Base-by-base conservation (phyloP, 352 stramenopile genomes). In the Pythium biforme region DNA sequence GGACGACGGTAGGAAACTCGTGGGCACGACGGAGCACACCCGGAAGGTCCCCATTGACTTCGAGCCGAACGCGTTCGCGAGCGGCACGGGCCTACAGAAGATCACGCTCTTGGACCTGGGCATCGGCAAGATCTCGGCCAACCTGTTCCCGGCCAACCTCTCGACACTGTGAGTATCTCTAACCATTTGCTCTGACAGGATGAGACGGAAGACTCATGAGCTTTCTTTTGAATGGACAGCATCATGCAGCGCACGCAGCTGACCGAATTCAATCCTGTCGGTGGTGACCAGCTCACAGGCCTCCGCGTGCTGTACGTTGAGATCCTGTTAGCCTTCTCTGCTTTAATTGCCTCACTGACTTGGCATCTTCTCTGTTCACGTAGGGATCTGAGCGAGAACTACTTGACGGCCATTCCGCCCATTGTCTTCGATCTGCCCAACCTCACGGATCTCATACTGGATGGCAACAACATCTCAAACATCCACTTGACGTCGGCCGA, bases 311-410 rank as follows among this genome's bases (percentile, higher is more conserved):
- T 92, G 83, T 92, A 75, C 62, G 80, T 84, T 26, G 19, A 43
- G 10, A 22, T 23, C 8, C 22, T 20, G 29, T 27, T 23, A 2
- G 11, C 20, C 5, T 11, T 47, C 40, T 25, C 8, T 23, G 5
- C 5, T 23, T 6, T 26, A 47, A n/a, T 26, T 25, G 6, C 7
- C 37, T 43, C 5, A 47, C 40, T 45, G 19, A 45, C 39, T 19
- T 6, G 4, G 19, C 20, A 47, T 26, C 14, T 47, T 8, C 22
- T 52, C 59, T 3, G 47, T 39, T 48, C 26, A 10, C 52, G 46
- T 54, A 92, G 83, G 62, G 81, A 92, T 55, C 61, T 92, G 54
- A 70, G 74, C 43, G 71, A 89, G 62, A 92, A 92, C 37, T 33
- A 69, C 25, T 57, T 92, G 17, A 79, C 83, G 0, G 69, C 79